Percentiles rank a stretch among this genome's conserved stretches.
phyloP scores from a whole-genome alignment of 129 eudicot genomes.

The Rutidosis leptorrhynchoides region DNA sequence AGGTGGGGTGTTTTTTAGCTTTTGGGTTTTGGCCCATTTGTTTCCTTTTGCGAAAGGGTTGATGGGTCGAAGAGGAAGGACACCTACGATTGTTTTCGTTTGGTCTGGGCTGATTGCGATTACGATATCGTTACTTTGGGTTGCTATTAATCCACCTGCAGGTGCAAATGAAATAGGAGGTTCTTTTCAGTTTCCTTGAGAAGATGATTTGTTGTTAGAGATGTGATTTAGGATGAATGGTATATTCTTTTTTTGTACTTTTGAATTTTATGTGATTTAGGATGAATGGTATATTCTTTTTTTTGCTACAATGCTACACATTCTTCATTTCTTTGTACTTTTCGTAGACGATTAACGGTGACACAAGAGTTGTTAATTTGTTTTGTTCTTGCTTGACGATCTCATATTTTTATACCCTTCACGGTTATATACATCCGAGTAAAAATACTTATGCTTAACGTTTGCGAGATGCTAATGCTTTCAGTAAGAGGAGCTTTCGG shows the following conservation, averaged over 20 bases:
- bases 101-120: constrained; percentile 69
- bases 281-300: no score
- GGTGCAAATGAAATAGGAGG: constrained; percentile 50
- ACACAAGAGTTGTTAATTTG: constrained; percentile 16
- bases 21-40: constrained; percentile 67
- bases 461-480: no score
- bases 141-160: constrained; percentile 53
- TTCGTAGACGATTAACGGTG: constrained; percentile 4
- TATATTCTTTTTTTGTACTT: constrained; percentile 17
- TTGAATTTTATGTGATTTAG: constrained; percentile 15
- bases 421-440: no score
- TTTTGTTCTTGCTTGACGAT: background rate
- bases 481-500: no score
- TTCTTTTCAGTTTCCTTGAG: constrained; percentile 61
- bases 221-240: constrained; percentile 34
- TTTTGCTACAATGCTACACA: background rate
- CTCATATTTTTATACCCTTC: background rate
- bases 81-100: constrained; percentile 63
- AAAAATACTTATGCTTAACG: no score
- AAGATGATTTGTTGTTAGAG: constrained; percentile 10
- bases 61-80: constrained; percentile 71
- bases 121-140: constrained; percentile 63
- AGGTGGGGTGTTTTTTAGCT: constrained; percentile 67
- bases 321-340: constrained; percentile 18
- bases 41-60: constrained; percentile 66